Evolutionary conservation across 2,329 filamentous ascomycete species (phyloP), one percentile per base, ranked within the genome.

Genomic region (Fusarium pseudonygamai): DNA sequence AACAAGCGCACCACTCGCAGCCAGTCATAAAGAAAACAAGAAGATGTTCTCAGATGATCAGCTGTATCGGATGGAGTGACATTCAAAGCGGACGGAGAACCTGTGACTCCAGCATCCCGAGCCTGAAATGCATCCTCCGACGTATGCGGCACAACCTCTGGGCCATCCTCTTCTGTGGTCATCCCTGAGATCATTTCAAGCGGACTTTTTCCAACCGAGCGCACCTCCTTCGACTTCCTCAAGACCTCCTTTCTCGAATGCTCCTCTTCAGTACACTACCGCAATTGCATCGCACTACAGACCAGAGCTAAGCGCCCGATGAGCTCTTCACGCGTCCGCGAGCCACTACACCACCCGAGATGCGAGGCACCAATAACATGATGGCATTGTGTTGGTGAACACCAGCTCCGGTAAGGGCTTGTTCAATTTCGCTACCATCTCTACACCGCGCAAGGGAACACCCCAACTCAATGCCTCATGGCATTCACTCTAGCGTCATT

Each of bases 1-100:
- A 89, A 82, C 79, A 91, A 90, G 87, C 88, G 89, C 73, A 83
- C 84, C 68, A 88, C 87, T 66, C 87, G 87, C 79, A 90, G 85
- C 84, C 85, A 87, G 77, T 87, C 85, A 79, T 89, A 85, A 75
- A 73, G 52, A 22, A 36, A 45, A 53, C 22, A 67, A 46, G 47
- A 43, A 46, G 43, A 18, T 36, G 7, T 16, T 43, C 22, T n/a
- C 15, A 40, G 39, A 53, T 26, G 56, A 42, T 36, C 13, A 26
- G 50, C 39, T 36, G 36, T 59, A 28, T 73, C 46, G 30, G 56
- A 39, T 45, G 30, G 56, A 55, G 26, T 40, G 20, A 40, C 20
- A 47, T 36, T 65, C 40, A 55, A 73, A 67, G 42, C 43, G 60
- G 47, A 37, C 13, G 43, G 40, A 55, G 47, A 52, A 36, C 32